A percentile compares a stretch with the other conserved stretches of the same genome.
Evolutionary conservation across 2,329 filamentous ascomycete genomes (phyloP).

Genomic region (Didymella pomorum): DNA sequence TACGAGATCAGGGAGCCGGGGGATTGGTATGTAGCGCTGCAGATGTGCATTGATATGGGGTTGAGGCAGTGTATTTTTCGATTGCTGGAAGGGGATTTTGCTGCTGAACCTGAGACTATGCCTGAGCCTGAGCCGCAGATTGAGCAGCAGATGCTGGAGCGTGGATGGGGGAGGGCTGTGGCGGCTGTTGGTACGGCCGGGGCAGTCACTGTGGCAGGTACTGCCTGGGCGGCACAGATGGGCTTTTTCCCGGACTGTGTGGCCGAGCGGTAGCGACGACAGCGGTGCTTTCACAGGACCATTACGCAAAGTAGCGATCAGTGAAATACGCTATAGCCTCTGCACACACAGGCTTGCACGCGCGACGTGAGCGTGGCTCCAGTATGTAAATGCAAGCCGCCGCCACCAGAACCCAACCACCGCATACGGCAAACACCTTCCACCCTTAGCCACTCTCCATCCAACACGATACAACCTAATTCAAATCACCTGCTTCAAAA

Average conservation of each 20-base stretch:
- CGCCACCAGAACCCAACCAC: no score
- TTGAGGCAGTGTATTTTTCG: neutral
- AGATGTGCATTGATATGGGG: neutral
- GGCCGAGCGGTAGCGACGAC: no score
- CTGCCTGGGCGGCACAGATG: neutral
- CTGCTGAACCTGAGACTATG: neutral
- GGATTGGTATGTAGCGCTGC: neutral
- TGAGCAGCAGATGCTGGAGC: neutral
- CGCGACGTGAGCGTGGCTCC: no score
- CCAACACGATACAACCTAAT: no score
- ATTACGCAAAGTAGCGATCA: no score
- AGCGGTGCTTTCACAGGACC: no score
- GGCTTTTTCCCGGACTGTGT: neutral
- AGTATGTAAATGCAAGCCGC: no score
- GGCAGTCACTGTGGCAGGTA: neutral
- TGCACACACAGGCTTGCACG: no score
- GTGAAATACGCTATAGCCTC: no score
- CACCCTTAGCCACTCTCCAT: no score
- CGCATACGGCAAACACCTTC: no score
- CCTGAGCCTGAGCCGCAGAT: neutral
- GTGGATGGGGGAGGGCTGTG: neutral
- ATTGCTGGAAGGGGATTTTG: neutral
- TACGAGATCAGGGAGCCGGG: neutral
- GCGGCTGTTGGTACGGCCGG: neutral
- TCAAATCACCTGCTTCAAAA: no score